Evolutionary conservation across 2,329 filamentous ascomycete species (phyloP).

Genomic region (Pseudogymnoascus sp.): DNA sequence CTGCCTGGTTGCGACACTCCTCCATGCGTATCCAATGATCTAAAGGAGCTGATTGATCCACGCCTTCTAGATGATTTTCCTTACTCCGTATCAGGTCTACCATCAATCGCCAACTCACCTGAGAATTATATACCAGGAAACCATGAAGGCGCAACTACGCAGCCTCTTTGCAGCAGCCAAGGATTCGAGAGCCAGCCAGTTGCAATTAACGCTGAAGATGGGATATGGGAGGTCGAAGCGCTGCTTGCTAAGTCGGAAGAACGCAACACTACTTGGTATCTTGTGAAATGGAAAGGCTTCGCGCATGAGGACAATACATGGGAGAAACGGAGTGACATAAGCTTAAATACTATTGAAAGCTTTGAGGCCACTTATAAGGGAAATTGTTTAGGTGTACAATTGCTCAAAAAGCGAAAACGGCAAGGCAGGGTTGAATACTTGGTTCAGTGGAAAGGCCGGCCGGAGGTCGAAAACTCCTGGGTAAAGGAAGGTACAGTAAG

Average conservation of each 20-base stretch:
- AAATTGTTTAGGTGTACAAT: conserved; percentile 13
- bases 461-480: conserved; percentile 13
- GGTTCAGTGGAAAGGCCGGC: conserved; percentile 16
- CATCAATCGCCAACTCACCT: not conserved
- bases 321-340: conserved; percentile 16
- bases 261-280: conserved; percentile 18
- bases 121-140: not conserved
- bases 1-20: not conserved
- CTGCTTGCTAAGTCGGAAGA: conserved; percentile 21
- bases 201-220: not conserved
- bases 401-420: conserved; percentile 15
- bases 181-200: not conserved
- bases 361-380: conserved; percentile 17
- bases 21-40: not conserved
- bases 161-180: not conserved
- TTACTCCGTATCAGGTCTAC: not conserved
- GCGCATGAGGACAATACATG: conserved; percentile 18
- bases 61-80: not conserved
- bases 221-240: conserved; percentile 14
- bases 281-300: conserved; percentile 22
- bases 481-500: conserved; percentile 16
- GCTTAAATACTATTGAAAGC: conserved; percentile 11
- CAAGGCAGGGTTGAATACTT: conserved; percentile 13
- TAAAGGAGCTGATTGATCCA: not conserved
- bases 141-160: not conserved